Base-by-base conservation (phyloP, 208 protist species). In the Crithidia mellificae region DNA sequence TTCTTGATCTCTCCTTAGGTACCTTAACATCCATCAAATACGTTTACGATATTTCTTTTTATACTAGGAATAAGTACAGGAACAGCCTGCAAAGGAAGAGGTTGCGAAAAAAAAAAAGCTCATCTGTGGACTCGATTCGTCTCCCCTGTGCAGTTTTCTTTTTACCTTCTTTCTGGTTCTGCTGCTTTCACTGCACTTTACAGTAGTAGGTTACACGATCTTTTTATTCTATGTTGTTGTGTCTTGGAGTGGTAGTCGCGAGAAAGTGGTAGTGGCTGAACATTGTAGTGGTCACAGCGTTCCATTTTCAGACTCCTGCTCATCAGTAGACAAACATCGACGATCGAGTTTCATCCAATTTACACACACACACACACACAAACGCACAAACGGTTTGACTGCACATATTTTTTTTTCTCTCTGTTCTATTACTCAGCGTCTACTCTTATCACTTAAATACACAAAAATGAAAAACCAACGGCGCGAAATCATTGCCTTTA, bases 201-300 rank as follows among this genome's bases (percentile, higher is more conserved):
- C 52, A 41, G 34, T 69, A 69, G 54, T 61, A 69, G 30, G 17
- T 59, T 53, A 58, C 6, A 17, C 64, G 30, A 32, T 36, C 32
- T 68, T 49, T 58, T 34, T 51, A 36, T 36, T 43, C 38, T 34
- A 2, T 49, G 12, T 6, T 15, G 20, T 58, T 36, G 12, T 63
- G 15, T 73, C 49, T 32, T 34, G 25, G 49, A 55, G 30, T 43
- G 29, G 52, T 19, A 17, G 47, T n/a, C 24, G 12, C 9, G 36
- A 15, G 9, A n/a, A n/a, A n/a, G n/a, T n/a, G n/a, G n/a, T n/a
- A n/a, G n/a, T n/a, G n/a, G n/a, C n/a, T n/a, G n/a, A n/a, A n/a
- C n/a, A n/a, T n/a, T n/a, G n/a, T n/a, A n/a, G n/a, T n/a, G n/a
- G n/a, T n/a, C n/a, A n/a, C n/a, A n/a, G n/a, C n/a, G n/a, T n/a